Base-by-base conservation (phyloP, 1,284 basidiomycete genomes). In the Cystobasidium pallidum region DNA sequence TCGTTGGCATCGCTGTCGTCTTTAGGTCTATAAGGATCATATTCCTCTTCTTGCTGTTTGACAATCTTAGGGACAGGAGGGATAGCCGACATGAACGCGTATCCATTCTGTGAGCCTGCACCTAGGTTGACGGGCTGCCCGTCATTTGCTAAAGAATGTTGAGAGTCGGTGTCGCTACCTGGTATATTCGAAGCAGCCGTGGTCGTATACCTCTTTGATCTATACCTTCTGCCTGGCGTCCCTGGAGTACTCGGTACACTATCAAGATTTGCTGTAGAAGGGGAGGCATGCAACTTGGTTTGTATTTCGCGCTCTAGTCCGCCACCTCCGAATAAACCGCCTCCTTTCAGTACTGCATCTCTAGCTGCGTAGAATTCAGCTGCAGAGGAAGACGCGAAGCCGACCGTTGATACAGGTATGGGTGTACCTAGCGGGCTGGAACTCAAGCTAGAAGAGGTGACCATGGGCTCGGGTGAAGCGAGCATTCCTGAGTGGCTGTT, bases 331-430 rank as follows among this genome's bases (percentile, higher is more conserved):
- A 71, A 71, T 11, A 64, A 32, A 32, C 61, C 55, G 39, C 64
- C 64, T 13, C 68, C 68, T 28, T 51, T 34, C 64, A 66, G 36
- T 19, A 59, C 68, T 17, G 68, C 68, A 47, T 71, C 68, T 54
- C 68, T 49, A 11, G 68, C 68, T 19, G 68, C 68, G 51, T 71
- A 71, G 36, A 71, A 71, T 21, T 57, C 58, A 32, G 68, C 68
- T 34, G 68, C 68, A 28, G 59, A 54, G 8, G 59, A 43, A 6
- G 51, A 55, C 11, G 64, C 64, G 36, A 66, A 66, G 2, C 64
- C 64, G 2, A 57, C 54, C 19, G 51, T 55, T 6, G 51, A 54
- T 52, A 57, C 51, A 21, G 64, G 51, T 41, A 47, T 54, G 30
- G 67, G 58, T 15, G 67, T 61, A 32, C 55, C 49, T 13, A 58